phyloP scores from a whole-genome alignment of 164 flowering plant species.

The Vitis rotundifolia region DNA sequence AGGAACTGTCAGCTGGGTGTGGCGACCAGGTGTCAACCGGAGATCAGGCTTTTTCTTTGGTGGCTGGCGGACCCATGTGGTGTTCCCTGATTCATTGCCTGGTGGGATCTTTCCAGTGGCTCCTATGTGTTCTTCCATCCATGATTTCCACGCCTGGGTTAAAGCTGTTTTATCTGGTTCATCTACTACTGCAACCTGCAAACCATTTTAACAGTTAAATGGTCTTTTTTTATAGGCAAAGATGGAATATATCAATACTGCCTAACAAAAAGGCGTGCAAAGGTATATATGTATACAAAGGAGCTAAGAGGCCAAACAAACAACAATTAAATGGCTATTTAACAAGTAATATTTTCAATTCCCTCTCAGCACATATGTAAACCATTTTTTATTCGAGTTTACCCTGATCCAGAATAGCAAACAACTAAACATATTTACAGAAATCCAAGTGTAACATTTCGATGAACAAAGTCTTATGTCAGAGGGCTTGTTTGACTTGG shows the following conservation, averaged over 20 bases:
- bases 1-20: constrained; percentile 76
- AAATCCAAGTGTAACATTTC: not conserved
- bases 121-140: constrained; percentile 95
- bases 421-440: not conserved
- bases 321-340: no score
- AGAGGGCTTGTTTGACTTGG: no score
- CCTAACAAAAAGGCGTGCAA: no score
- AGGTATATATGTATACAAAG: no score
- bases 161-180: constrained; percentile 75
- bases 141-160: constrained; percentile 91
- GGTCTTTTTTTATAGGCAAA: no score
- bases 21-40: constrained; percentile 89
- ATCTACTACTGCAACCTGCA: constrained; percentile 71
- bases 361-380: no score
- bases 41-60: constrained; percentile 83
- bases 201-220: not conserved
- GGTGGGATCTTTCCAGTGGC: constrained; percentile 86
- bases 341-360: no score
- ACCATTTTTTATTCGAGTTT: no score
- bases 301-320: no score
- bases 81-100: constrained; percentile 86
- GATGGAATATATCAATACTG: no score
- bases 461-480: not conserved
- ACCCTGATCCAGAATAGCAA: no score
- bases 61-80: constrained; percentile 72